Percentiles rank a stretch among this genome's conserved stretches.
Conservation (phyloP, 2,329 filamentous ascomycete genomes). For the Claviceps africana region DNA sequence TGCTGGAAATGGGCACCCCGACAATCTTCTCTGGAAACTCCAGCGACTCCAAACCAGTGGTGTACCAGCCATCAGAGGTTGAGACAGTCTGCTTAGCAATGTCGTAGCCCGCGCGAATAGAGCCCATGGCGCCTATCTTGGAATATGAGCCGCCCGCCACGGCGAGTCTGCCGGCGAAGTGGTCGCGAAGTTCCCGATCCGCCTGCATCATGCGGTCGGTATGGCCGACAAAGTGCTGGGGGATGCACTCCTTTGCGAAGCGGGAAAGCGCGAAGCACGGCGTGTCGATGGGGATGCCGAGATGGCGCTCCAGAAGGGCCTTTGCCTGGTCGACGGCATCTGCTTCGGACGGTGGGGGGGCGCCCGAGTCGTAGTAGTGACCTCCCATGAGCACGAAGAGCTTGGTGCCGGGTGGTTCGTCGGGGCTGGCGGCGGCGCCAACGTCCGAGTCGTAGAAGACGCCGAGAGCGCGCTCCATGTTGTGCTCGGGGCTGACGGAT, state of each 20-base stretch:
- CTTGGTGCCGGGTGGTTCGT: slow-evolving; percentile 56
- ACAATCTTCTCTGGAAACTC: slow-evolving; percentile 12
- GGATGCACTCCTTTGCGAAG: slow-evolving; percentile 59
- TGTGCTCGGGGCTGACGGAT: slow-evolving; percentile 53
- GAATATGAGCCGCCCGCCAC: slow-evolving; percentile 46
- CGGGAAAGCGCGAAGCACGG: slow-evolving; percentile 48
- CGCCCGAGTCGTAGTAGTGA: slow-evolving; percentile 57
- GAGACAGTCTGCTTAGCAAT: slow-evolving; percentile 11
- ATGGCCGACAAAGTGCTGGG: slow-evolving; percentile 80
- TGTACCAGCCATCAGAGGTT: slow-evolving; percentile 9
- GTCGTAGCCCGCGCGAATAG: slow-evolving; percentile 31
- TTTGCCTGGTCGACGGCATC: slow-evolving; percentile 58
- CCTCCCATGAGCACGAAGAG: slow-evolving; percentile 91
- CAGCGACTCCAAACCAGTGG: slow-evolving; percentile 18
- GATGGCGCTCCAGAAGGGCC: slow-evolving; percentile 55
- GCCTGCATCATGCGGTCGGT: slow-evolving; percentile 43
- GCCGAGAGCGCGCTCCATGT: slow-evolving; percentile 72
- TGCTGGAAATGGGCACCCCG: slow-evolving; percentile 11
- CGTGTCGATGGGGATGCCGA: slow-evolving; percentile 48
- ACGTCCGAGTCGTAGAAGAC: slow-evolving; percentile 80
- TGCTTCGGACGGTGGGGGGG: slow-evolving; percentile 40
- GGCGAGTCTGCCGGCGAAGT: slow-evolving; percentile 49
- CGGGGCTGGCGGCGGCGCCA: slow-evolving; percentile 28
- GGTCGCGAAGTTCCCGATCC: slow-evolving; percentile 36
- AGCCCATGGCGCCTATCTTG: slow-evolving; percentile 34